Base-by-base conservation (phyloP, 192 early-diverging fungal genomes). In the Backusella mclennaniae region DNA sequence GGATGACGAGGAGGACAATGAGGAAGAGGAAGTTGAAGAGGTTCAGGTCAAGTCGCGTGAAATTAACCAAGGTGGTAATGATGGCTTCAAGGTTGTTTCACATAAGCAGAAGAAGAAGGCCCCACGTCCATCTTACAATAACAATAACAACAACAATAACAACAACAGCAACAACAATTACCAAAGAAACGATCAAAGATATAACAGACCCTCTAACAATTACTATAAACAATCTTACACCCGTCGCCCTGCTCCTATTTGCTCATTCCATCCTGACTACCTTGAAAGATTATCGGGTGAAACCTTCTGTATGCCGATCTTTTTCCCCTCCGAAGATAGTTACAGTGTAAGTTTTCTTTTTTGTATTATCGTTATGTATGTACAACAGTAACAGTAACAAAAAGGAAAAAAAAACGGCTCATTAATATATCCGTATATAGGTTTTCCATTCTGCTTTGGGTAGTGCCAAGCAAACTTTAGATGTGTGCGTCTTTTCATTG, bases 401-500 rank as follows among this genome's bases (percentile, higher is more conserved):
- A 44, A 44, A 44, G 14, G 15, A 15, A 17, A 17, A 44, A 39
- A 63, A 1, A 6, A 6, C 44, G 21, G 26, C 19, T 31, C 8
- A 35, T 69, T 76, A 33, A 35, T 68, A 12, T 44, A 35, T 52
- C 39, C 26, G 15, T 41, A n/a, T 67, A 36, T 49, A 80, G 79
- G 52, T 71, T 12, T 76, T 80, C 42, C 53, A 72, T 69, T 44
- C 69, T 67, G 75, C 80, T 21, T 44, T 81, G 35, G 59, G 84
- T 44, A 79, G 77, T 26, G 90, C 91, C 29, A 76, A 87, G 53
- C 67, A 74, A 17, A 82, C 92, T 8, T 78, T 93, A 33, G 88
- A 91, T 77, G 85, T 90, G 31, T 88, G 87, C 77, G 89, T 93
- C 15, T 93, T 89, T 77, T 90, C 88, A 74, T 86, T 93, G 72